phyloP scores from a whole-genome alignment of 148 eudicot genomes.

The Oxyria digyna region DNA sequence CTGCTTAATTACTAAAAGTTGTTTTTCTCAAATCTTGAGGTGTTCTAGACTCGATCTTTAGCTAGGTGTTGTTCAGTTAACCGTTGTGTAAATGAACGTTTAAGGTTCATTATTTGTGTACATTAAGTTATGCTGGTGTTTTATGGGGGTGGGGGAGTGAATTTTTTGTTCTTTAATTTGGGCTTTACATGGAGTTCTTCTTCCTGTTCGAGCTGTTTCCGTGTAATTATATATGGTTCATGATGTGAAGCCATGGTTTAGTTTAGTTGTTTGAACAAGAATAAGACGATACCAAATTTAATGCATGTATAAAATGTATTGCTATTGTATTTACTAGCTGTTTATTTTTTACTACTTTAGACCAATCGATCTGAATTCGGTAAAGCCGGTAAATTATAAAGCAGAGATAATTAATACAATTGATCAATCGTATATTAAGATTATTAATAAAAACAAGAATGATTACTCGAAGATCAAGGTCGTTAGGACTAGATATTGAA shows the following conservation, averaged over 20 bases:
- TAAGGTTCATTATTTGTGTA: slow-evolving; percentile 6
- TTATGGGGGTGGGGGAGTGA: neutral
- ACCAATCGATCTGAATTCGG: no score
- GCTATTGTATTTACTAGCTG: neutral
- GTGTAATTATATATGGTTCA: neutral
- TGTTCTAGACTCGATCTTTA: neutral
- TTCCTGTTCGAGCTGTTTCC: neutral
- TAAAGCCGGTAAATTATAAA: no score
- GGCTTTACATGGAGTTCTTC: no score
- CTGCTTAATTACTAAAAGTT: slow-evolving; percentile 59
- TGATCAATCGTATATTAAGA: no score
- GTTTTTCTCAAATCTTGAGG: neutral
- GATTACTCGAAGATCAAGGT: no score
- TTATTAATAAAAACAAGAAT: no score
- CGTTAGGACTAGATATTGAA: no score
- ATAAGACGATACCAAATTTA: neutral
- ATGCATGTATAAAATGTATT: neutral
- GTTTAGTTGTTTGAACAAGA: neutral
- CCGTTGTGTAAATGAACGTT: slow-evolving; percentile 7
- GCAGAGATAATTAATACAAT: no score
- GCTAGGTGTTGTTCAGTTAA: slow-evolving; percentile 1
- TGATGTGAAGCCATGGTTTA: neutral
- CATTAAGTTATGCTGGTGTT: slow-evolving; percentile 2
- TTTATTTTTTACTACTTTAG: no score
- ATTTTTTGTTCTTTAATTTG: slow-evolving; percentile 7